Conservation (phyloP, 352 stramenopile species). For the Phytophthora sojae region DNA sequence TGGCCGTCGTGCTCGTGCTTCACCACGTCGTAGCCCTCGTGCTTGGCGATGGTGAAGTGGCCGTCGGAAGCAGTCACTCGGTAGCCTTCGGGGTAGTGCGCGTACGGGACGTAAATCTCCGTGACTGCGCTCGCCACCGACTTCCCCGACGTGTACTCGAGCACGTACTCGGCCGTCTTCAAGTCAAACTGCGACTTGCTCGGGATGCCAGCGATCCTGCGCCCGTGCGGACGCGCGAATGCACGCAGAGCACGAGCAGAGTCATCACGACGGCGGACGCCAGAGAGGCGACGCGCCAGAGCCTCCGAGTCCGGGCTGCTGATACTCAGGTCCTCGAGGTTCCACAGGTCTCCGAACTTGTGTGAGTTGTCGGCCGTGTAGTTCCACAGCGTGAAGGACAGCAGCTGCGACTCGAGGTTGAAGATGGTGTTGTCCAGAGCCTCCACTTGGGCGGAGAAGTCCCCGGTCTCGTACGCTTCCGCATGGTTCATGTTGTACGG, state of each 20-base stretch:
- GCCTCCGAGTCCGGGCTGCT: constrained; percentile 56
- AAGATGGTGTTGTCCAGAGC: constrained; percentile 72
- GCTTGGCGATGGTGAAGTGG: constrained; percentile 40
- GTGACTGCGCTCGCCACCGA: constrained; percentile 14
- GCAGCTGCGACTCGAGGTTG: constrained; percentile 63
- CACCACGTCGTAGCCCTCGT: constrained; percentile 52
- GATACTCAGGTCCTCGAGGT: constrained; percentile 85
- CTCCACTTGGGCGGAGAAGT: constrained; percentile 55
- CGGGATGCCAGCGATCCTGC: constrained; percentile 70
- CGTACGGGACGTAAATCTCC: constrained; percentile 42
- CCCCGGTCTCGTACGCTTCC: constrained; percentile 45
- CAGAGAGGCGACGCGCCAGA: constrained; percentile 27
- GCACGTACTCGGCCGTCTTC: constrained; percentile 48
- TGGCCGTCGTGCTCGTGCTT: constrained; percentile 42
- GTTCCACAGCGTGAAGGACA: constrained; percentile 90
- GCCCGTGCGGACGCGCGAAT: constrained; percentile 68
- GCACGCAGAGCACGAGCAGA: constrained; percentile 54
- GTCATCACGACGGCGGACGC: constrained; percentile 43
- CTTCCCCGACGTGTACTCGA: constrained; percentile 51
- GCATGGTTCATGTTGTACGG: constrained; percentile 64
- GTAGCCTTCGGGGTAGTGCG: constrained; percentile 41
- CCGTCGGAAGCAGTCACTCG: constrained; percentile 37
- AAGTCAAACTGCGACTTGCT: constrained; percentile 63
- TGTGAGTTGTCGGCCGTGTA: constrained; percentile 85
- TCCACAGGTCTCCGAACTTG: constrained; percentile 79